Conservation (phyloP, 1,139 yeast genomes). For the Magnusiomyces ingens region DNA sequence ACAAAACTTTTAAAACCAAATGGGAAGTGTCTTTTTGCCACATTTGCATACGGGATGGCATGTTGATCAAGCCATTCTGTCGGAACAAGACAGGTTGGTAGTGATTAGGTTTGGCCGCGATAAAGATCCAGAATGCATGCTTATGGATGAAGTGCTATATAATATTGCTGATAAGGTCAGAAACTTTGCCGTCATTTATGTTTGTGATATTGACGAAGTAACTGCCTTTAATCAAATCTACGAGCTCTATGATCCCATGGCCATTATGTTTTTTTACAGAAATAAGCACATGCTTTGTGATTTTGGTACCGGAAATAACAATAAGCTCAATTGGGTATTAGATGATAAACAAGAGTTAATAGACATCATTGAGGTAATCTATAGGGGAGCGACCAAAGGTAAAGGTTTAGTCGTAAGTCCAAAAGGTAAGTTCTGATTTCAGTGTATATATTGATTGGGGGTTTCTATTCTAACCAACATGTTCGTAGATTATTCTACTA, state of each 20-base stretch:
- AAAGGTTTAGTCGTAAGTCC: slow-evolving; percentile 90
- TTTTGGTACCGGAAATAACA: slow-evolving; percentile 96
- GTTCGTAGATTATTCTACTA: slow-evolving; percentile 28
- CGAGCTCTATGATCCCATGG: slow-evolving; percentile 84
- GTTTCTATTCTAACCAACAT: not conserved
- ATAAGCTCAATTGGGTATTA: slow-evolving; percentile 76
- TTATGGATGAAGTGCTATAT: slow-evolving; percentile 81
- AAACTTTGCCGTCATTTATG: slow-evolving; percentile 80
- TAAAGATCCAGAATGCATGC: slow-evolving; percentile 69
- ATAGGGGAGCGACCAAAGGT: slow-evolving; percentile 87
- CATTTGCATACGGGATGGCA: slow-evolving; percentile 93
- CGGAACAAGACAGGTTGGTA: slow-evolving; percentile 83
- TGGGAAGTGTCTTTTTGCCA: slow-evolving; percentile 86
- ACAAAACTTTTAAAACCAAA: slow-evolving; percentile 24
- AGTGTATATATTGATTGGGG: not conserved
- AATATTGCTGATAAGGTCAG: slow-evolving; percentile 75
- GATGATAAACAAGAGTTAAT: slow-evolving; percentile 84
- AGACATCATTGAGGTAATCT: slow-evolving; percentile 83
- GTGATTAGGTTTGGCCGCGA: slow-evolving; percentile 85
- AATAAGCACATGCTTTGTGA: slow-evolving; percentile 98
- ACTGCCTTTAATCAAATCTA: slow-evolving; percentile 92
- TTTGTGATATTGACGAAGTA: slow-evolving; percentile 84
- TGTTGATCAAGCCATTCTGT: slow-evolving; percentile 88
- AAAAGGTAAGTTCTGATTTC: slow-evolving; percentile 33
- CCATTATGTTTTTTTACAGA: slow-evolving; percentile 87